These are phyloP conservation scores for Pseudopyricularia cyperi DNA, from an alignment of 2,329 filamentous ascomycete species.

Conservation along the genomic window DNA sequence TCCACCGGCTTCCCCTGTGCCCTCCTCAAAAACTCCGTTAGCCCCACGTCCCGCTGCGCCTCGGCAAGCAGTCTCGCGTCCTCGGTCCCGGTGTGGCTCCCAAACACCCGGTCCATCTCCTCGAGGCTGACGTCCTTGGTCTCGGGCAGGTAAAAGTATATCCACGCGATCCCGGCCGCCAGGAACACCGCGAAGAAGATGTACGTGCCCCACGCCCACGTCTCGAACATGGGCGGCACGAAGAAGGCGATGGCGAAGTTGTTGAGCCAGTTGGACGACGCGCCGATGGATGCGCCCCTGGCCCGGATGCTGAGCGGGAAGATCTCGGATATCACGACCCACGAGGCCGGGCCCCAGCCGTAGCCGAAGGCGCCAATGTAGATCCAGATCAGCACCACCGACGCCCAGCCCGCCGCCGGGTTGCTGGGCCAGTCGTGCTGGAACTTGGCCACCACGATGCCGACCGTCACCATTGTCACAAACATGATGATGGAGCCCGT, in stretches of 20 bases:
- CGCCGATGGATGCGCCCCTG: slow-evolving; percentile 25
- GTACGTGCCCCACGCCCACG: slow-evolving; percentile 37
- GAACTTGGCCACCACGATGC: slow-evolving; percentile 32
- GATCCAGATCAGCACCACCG: slow-evolving; percentile 55
- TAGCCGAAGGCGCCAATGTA: slow-evolving; percentile 39
- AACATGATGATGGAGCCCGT: slow-evolving; percentile 1
- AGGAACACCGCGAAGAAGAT: slow-evolving; percentile 43
- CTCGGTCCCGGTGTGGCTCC: slow-evolving; percentile 19
- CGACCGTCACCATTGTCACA: not conserved
- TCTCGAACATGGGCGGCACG: slow-evolving; percentile 25
- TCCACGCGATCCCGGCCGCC: slow-evolving; percentile 30
- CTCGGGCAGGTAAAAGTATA: slow-evolving; percentile 38
- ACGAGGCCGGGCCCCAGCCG: slow-evolving; percentile 9
- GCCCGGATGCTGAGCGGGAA: slow-evolving; percentile 24
- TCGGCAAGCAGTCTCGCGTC: slow-evolving; percentile 11
- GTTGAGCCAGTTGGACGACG: slow-evolving; percentile 29
- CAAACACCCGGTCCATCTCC: slow-evolving; percentile 39
- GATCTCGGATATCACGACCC: slow-evolving; percentile 18
- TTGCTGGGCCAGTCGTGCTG: slow-evolving; percentile 44
- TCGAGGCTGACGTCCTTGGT: slow-evolving; percentile 42
- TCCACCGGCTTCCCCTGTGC: not conserved
- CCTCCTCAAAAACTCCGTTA: slow-evolving; percentile 3
- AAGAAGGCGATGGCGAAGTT: slow-evolving; percentile 34
- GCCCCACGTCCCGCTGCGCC: slow-evolving; percentile 11
- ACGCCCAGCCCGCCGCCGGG: slow-evolving; percentile 55